Conservation (phyloP, 106 monocot genomes). For the Iris macrosiphon region DNA sequence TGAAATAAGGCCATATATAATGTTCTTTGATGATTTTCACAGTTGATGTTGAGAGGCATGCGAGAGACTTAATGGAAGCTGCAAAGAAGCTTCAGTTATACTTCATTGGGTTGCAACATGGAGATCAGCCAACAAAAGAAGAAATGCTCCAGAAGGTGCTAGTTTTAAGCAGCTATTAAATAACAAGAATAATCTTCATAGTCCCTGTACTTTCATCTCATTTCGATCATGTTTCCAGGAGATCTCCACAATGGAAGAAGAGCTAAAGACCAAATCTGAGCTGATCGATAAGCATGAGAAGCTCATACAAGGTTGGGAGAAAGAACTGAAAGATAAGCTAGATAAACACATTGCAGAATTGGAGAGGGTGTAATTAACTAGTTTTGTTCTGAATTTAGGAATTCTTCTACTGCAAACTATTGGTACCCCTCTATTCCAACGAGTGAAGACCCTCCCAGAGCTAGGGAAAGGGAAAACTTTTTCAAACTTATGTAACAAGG, state of each 20-base stretch:
- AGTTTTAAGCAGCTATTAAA: neutral
- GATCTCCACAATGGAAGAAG: constrained; percentile 67
- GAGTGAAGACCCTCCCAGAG: no score
- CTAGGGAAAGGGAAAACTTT: no score
- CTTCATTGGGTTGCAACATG: constrained; percentile 73
- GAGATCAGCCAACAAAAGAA: constrained; percentile 67
- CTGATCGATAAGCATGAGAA: constrained; percentile 67
- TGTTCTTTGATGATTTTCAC: no score
- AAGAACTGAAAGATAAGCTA: constrained; percentile 62
- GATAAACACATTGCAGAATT: constrained; percentile 58
- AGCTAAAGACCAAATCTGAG: constrained; percentile 70
- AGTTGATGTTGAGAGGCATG: constrained; percentile 97
- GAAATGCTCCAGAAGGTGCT: constrained; percentile 71
- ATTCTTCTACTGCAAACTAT: no score
- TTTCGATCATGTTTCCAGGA: constrained; percentile 33
- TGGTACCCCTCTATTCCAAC: no score
- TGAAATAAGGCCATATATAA: no score
- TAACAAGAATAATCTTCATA: neutral
- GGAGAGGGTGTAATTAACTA: constrained; percentile 69
- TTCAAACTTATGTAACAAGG: no score
- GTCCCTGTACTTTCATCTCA: neutral
- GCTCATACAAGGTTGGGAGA: constrained; percentile 64
- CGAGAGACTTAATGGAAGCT: constrained; percentile 96
- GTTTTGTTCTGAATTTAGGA: no score
- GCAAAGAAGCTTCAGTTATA: constrained; percentile 89